Base-by-base conservation (phyloP, 352 stramenopile genomes). In the Pythium coloratum region DNA sequence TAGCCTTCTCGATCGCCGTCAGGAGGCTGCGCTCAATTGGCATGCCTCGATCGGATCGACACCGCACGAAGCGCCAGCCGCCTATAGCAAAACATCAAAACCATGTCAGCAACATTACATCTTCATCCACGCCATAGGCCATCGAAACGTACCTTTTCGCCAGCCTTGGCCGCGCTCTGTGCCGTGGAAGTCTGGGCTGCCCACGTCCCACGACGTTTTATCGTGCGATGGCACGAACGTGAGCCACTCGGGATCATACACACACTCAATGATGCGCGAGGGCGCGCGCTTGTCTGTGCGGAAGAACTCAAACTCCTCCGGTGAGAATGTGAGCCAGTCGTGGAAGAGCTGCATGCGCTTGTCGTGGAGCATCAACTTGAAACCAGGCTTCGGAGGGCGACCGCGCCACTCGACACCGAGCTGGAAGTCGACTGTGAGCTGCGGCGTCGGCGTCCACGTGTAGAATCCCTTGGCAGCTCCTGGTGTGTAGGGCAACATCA, bases 211-310 rank as follows among this genome's bases (percentile, higher is more conserved):
- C 6, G 81, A 85, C 40, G 71, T 93, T 65, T 93, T 94, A 57
- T 95, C 88, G 59, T 93, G 81, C 9, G 86, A 94, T 2, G 88
- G 88, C 40, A 95, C 86, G 53, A 89, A 95, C 18, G 88, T 95
- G 38, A 88, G 72, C 82, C 78, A 93, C 40, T 95, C 88, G 0
- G 78, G 68, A 54, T 94, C 88, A 57, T 93, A 95, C 0, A 92
- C 77, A 63, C 88, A 95, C 62, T 94, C 84, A 34, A 95, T 64
- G 64, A 95, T 93, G 2, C 88, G 84, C 18, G 86, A 91, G 1
- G 86, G 92, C 20, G 84, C 84, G 55, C 92, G 91, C 57, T 94
- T 95, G 60, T 95, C 88, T 18, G 86, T 75, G 9, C 84, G 80
- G 54, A 94, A 94, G 20, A 74, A 70, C 42, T 95, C 88, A 28